Base-by-base conservation (phyloP, 2,329 filamentous ascomycete species). In the Remersonia thermophila region DNA sequence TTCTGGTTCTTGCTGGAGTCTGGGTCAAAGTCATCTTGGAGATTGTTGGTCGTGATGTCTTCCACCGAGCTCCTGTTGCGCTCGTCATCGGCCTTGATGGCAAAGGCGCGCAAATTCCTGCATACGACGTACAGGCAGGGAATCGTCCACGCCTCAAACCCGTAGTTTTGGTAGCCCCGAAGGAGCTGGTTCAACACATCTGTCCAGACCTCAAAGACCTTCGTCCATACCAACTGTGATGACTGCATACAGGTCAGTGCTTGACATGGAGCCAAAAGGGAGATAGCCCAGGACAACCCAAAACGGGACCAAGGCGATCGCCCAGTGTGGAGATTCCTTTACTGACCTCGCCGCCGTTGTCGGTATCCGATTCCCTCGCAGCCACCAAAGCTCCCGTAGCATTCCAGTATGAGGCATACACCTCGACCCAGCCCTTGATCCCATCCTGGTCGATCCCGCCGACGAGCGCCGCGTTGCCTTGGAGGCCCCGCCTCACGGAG, bases 91-190 rank as follows among this genome's bases (percentile, higher is more conserved):
- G 91, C 87, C 52, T 80, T 84, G 56, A 95, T 91, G 32, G 91
- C 91, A 59, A 94, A 93, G 30, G 81, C 64, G 41, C 91, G 72
- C 40, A 98, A 60, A 55, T 93, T 86, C 59, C 85, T 93, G 37
- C 86, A 87, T 16, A 80, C 78, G 35, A 82, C 71, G 53, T 96
- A 96, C 27, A 98, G 67, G 53, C 83, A 87, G 3, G 91, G 87
- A 35, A 98, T 77, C 0, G 86, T 91, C 89, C 91, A 98, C 23
- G 85, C 80, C 46, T 84, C 78, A 49, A 96, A 84, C 3, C 73
- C 71, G 37, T 69, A 66, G 46, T 72, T 80, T 26, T 77, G 80
- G 55, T 95, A 95, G 23, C 85, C 86, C 47, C 85, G 75, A 39
- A 87, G 78, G 27, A 96, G 65, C 32, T 69, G 66, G 44, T 80